Evolutionary conservation across 2,329 filamentous ascomycete species (phyloP).

Genomic region (Botryotinia convoluta): DNA sequence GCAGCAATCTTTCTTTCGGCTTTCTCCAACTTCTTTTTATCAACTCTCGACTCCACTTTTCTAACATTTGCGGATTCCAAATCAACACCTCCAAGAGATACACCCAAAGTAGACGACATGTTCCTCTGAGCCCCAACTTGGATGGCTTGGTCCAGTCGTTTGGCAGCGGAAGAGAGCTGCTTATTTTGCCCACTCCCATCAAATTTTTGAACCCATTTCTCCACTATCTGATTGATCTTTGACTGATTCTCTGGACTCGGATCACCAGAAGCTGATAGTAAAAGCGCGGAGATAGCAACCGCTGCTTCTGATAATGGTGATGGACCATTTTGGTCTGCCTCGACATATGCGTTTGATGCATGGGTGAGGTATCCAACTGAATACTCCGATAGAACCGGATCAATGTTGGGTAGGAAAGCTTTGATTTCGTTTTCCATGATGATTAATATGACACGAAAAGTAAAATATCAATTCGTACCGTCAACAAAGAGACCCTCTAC

Average conservation of each 20-base stretch:
- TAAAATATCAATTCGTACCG: neutral
- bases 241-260: conserved; percentile 68
- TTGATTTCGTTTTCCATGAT: conserved; percentile 85
- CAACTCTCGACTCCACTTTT: conserved; percentile 96
- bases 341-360: conserved; percentile 80
- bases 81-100: conserved; percentile 81
- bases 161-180: conserved; percentile 73
- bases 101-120: conserved; percentile 91
- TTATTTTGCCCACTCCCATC: conserved; percentile 66
- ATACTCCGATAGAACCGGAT: conserved; percentile 86
- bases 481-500: neutral
- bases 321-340: conserved; percentile 64
- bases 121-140: conserved; percentile 92
- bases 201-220: conserved; percentile 84
- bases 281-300: conserved; percentile 76
- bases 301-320: conserved; percentile 85
- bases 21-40: conserved; percentile 98
- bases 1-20: conserved; percentile 95
- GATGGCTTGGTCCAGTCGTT: conserved; percentile 87
- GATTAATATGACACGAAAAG: neutral
- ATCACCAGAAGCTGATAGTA: conserved; percentile 90
- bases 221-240: conserved; percentile 77
- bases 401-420: conserved; percentile 79
- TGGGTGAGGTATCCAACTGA: conserved; percentile 92
- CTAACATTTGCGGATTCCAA: conserved; percentile 88